These are phyloP conservation scores for Helianthus tuberosus DNA, from an alignment of 129 eudicot genomes.

Conservation along the genomic window DNA sequence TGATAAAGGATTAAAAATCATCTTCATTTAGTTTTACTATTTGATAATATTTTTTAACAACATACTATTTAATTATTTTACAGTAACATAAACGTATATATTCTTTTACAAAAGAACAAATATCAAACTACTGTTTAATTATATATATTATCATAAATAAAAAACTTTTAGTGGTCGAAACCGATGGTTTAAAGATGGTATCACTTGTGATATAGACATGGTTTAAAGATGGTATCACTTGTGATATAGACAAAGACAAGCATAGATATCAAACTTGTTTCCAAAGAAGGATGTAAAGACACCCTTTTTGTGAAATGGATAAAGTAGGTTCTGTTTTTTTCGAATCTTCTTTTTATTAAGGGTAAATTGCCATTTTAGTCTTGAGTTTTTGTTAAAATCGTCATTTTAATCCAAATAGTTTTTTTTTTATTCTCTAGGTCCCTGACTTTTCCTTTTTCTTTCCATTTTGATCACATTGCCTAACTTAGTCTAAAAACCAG, in stretches of 20 bases:
- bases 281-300: constrained; percentile 7
- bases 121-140: not conserved
- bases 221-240: constrained; percentile 28
- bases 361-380: too few relatives aligned
- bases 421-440: too few relatives aligned
- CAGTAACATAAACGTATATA: too few relatives aligned
- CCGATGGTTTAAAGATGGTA: too few relatives aligned
- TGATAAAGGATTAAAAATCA: not conserved
- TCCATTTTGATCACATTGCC: too few relatives aligned
- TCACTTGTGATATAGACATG: too few relatives aligned
- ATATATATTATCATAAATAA: not conserved
- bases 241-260: constrained; percentile 27
- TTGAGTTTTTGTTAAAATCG: too few relatives aligned
- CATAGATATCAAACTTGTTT: constrained; percentile 34
- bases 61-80: too few relatives aligned
- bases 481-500: too few relatives aligned
- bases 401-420: too few relatives aligned
- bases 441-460: too few relatives aligned
- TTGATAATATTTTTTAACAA: too few relatives aligned
- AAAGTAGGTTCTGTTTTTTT: constrained; percentile 4
- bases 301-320: not conserved
- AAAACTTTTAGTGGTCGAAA: not conserved
- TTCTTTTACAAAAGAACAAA: not conserved
- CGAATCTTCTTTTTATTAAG: not conserved
- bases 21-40: not conserved